Evolutionary conservation across 2,329 filamentous ascomycete species (phyloP).

Genomic region (Claviceps digitariae): DNA sequence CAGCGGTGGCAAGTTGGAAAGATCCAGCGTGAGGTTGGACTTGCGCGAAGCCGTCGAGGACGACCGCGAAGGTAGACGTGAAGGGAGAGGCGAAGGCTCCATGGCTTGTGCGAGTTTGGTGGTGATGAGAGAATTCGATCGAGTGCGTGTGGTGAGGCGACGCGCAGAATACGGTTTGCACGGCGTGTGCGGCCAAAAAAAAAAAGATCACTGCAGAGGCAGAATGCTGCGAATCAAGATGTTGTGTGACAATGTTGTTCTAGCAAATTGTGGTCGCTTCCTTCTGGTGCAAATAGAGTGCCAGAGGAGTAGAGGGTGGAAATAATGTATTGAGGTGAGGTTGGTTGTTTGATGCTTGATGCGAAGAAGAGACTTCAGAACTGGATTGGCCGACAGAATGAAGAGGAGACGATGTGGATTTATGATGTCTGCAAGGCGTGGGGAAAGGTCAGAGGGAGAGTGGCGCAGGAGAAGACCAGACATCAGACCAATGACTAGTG

Average conservation of each 20-base stretch:
- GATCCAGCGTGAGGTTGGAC: constrained; percentile 53
- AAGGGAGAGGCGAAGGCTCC: constrained; percentile 24
- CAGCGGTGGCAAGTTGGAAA: constrained; percentile 57
- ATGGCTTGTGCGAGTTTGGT: constrained; percentile 12
- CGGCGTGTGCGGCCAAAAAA: neutral
- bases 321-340: neutral
- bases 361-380: neutral
- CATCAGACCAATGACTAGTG: no score
- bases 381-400: neutral
- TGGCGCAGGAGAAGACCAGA: neutral
- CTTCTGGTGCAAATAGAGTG: neutral
- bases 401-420: neutral
- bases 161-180: neutral
- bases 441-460: neutral
- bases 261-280: neutral
- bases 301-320: neutral
- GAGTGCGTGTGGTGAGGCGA: neutral
- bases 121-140: neutral
- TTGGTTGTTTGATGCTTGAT: neutral
- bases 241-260: neutral
- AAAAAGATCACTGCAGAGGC: neutral
- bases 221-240: neutral
- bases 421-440: neutral
- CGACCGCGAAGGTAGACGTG: constrained; percentile 25
- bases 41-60: constrained; percentile 33